Percentiles rank a stretch among this genome's conserved stretches.
These are phyloP conservation scores for Pichia gijzeniarum DNA, from an alignment of 805 yeast genomes.

Conservation along the genomic window DNA sequence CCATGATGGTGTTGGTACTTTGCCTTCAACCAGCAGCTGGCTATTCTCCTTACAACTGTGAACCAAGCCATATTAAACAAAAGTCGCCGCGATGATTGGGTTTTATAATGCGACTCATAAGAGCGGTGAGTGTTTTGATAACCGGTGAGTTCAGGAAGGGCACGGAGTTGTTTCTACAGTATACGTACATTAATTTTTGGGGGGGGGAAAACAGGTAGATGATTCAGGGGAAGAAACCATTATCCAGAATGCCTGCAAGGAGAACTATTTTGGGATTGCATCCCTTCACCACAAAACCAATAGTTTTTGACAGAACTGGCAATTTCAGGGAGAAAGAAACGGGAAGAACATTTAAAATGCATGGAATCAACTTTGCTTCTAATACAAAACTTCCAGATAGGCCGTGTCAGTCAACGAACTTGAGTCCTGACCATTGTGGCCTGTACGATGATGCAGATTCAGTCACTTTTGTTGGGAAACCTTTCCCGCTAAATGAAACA, in stretches of 20 bases:
- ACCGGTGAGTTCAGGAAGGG: no score
- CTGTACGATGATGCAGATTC: constrained; percentile 63
- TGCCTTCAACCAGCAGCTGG: no score
- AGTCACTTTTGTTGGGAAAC: constrained; percentile 79
- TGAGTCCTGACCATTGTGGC: constrained; percentile 33
- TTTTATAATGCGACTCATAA: no score
- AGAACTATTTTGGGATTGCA: background rate
- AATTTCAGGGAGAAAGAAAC: constrained; percentile 43
- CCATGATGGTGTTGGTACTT: background rate
- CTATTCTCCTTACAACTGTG: no score
- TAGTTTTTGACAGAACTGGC: constrained; percentile 42
- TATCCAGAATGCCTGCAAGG: no score
- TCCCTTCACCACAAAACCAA: constrained; percentile 17
- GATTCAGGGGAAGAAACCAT: no score
- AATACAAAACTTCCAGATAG: constrained; percentile 60
- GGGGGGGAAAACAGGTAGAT: no score
- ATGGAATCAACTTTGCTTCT: constrained; percentile 80
- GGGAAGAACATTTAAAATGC: constrained; percentile 57
- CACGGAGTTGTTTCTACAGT: no score
- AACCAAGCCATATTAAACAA: no score
- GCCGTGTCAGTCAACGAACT: constrained; percentile 44
- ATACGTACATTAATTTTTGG: no score
- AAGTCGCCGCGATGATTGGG: no score
- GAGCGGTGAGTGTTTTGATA: no score
- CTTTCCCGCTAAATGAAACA: constrained; percentile 72